Conservation (phyloP, 495 filamentous ascomycete genomes). For the Articulospora tetracladia region DNA sequence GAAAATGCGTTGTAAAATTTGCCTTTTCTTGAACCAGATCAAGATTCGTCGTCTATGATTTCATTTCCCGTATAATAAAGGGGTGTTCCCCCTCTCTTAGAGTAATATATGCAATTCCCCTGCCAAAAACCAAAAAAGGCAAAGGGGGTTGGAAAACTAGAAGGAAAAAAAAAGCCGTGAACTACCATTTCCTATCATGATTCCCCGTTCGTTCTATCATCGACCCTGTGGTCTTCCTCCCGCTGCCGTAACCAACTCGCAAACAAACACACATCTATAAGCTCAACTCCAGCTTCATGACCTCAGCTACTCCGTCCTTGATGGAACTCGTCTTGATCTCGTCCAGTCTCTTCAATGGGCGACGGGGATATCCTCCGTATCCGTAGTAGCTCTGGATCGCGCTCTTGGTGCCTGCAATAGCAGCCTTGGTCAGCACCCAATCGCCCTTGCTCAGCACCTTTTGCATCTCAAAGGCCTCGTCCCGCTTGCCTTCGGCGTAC, state of each 20-base stretch:
- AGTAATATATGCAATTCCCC: neutral
- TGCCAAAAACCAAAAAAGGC: neutral
- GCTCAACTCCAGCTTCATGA: conserved; percentile 52
- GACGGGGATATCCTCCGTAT: conserved; percentile 75
- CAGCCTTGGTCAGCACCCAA: conserved; percentile 82
- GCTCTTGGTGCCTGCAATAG: conserved; percentile 81
- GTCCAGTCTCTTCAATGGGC: conserved; percentile 66
- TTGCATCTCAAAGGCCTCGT: conserved; percentile 73
- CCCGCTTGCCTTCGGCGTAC: conserved; percentile 65
- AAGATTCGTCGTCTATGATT: neutral
- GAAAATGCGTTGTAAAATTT: too few relatives aligned
- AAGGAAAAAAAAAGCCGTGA: too few relatives aligned
- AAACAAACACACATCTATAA: conserved; percentile 30
- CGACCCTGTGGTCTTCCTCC: neutral
- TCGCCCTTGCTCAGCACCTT: conserved; percentile 69
- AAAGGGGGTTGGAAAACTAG: too few relatives aligned
- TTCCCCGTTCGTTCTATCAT: neutral
- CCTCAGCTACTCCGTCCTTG: conserved; percentile 66
- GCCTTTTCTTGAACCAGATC: neutral
- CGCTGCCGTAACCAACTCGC: neutral
- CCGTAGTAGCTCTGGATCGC: conserved; percentile 81
- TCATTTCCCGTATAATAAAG: neutral
- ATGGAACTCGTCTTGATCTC: conserved; percentile 59
- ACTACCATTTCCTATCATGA: neutral
- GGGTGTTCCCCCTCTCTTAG: too few relatives aligned